Conservation (phyloP, 306 rosid genomes). For the Pterocarpus santalinus region DNA sequence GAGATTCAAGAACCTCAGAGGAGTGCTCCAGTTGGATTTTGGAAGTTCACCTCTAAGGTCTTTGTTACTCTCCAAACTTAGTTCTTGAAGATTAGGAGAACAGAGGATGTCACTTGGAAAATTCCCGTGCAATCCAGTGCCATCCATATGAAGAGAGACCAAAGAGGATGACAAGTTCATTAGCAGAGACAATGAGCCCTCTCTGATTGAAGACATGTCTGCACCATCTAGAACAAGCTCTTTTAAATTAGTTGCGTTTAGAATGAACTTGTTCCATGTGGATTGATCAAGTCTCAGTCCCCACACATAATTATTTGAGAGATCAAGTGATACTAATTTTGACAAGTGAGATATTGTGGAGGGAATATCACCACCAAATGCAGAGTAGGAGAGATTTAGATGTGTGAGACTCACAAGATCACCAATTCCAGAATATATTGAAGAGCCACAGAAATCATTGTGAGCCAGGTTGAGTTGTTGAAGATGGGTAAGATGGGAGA, state of each 20-base stretch:
- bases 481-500: conserved; percentile 30
- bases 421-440: conserved; percentile 12
- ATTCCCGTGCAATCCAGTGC: neutral
- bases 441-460: conserved; percentile 29
- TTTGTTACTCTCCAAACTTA: fast-evolving
- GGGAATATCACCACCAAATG: conserved; percentile 5
- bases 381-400: neutral
- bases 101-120: neutral
- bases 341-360: conserved; percentile 47
- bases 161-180: conserved; percentile 47
- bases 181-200: conserved; percentile 24
- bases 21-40: conserved; percentile 40
- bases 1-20: conserved; percentile 25
- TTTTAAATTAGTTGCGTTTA: conserved; percentile 24
- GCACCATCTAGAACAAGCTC: neutral
- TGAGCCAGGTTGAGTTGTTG: conserved; percentile 38
- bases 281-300: neutral
- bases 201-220: conserved; percentile 7
- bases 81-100: conserved; percentile 20
- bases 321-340: conserved; percentile 48
- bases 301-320: neutral
- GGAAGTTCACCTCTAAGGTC: neutral
- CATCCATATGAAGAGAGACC: neutral
- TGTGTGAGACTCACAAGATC: conserved; percentile 25
- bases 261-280: conserved; percentile 44